Evolutionary conservation across 768 basidiomycete genomes (phyloP).

Genomic region (Phlebiopsis gigantea): DNA sequence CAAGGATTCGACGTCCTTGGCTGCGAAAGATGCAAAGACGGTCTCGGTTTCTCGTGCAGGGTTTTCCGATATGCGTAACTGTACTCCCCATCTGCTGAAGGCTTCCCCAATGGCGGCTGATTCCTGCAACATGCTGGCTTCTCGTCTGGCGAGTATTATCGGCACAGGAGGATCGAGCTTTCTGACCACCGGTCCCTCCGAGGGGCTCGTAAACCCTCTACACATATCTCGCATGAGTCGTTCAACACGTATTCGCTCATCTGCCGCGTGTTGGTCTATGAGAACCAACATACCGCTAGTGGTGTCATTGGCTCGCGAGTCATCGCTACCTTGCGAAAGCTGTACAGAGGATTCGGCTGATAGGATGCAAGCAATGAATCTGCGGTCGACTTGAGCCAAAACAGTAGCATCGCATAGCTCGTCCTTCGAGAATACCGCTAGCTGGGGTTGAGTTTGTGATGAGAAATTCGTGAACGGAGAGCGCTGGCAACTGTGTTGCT

Average conservation of each 20-base stretch:
- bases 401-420: conserved; percentile 55
- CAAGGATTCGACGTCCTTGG: background rate
- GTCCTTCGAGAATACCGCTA: conserved; percentile 36
- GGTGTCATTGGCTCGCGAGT: conserved; percentile 8
- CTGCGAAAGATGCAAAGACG: background rate
- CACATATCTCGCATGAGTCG: conserved; percentile 72
- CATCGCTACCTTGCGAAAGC: conserved; percentile 4
- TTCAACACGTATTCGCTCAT: conserved; percentile 92
- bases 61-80: conserved; percentile 38
- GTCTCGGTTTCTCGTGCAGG: background rate
- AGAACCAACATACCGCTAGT: conserved; percentile 48
- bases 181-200: conserved; percentile 31
- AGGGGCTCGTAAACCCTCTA: conserved; percentile 38
- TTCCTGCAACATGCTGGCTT: conserved; percentile 49
- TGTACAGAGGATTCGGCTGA: conserved; percentile 14
- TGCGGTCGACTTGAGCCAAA: conserved; percentile 83
- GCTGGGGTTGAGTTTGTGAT: background rate
- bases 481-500: background rate
- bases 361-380: conserved; percentile 80
- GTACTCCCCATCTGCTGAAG: conserved; percentile 69
- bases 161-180: conserved; percentile 49
- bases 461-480: background rate
- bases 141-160: conserved; percentile 61
- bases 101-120: conserved; percentile 37
- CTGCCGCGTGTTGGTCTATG: conserved; percentile 98